Base-by-base conservation (phyloP, 441 rosid species). In the Populus trichocarpa region DNA sequence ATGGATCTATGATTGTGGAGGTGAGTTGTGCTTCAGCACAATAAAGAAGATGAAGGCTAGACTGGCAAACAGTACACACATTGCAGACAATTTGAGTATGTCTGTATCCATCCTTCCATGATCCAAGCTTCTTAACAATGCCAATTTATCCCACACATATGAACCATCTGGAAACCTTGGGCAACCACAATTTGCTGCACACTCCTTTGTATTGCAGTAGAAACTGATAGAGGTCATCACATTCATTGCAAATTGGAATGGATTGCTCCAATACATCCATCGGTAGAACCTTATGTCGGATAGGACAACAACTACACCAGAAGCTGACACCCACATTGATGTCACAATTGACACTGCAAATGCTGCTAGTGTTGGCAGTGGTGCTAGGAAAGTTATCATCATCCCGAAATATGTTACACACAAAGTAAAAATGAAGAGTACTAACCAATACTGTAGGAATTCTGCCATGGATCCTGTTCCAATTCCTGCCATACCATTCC, bases 371-470 rank as follows among this genome's bases (percentile, higher is more conserved):
- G 80, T 78, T 46, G 83, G 80, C 72, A 80, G 35, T 72, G 83
- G 87, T 75, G 80, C 86, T 72, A 85, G 81, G 84, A 83, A 83
- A 78, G 88, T 81, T 75, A 83, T 75, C 88, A 85, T 81, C 81
- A 79, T 83, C 46, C 84, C 86, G 10, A 83, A 85, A 46, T 83
- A 81, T 46, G 84, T 83, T 64, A 69, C 16, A 23, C 78, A 79
- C 13, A 80, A 32, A 53, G 81, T 85, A 80, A 85, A 81, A 30
- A 79, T 40, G 61, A 73, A 77, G 73, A 83, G 77, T 42, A 72
- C 80, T 25, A 70, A 40, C 84, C 85, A 81, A 72, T 83, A 80
- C 42, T 26, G 71, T 1, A 80, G 61, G 80, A 77, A 82, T 7
- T 82, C 81, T 38, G 65, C 68, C 28, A 71, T 25, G 25, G 81